Percentiles rank a stretch among this genome's conserved stretches.
phyloP scores from a whole-genome alignment of 306 rosid species.

The Malus sylvestris region DNA sequence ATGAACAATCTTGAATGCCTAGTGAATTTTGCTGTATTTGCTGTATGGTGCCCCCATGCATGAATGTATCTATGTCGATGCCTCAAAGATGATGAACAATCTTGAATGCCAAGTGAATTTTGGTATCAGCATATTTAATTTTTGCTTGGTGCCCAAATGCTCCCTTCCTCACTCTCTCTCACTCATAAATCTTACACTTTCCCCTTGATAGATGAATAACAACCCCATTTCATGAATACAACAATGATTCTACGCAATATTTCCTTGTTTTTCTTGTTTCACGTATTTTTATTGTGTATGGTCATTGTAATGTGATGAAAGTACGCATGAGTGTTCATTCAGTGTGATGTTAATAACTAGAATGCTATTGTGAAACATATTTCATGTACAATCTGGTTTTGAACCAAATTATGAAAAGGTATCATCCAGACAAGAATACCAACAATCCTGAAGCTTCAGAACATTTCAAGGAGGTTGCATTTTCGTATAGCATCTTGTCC shows the following conservation, averaged over 20 bases:
- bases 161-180: neutral
- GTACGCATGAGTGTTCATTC: neutral
- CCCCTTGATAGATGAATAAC: neutral
- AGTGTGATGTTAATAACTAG: neutral
- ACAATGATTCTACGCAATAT: neutral
- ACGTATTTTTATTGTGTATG: neutral
- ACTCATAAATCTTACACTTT: neutral
- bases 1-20: neutral
- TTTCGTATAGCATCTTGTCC: constrained; percentile 85
- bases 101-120: neutral
- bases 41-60: neutral
- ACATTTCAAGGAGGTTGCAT: constrained; percentile 91
- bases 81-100: neutral
- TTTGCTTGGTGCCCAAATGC: neutral
- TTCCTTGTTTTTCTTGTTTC: neutral
- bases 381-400: neutral
- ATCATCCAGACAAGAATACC: constrained; percentile 95
- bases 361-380: neutral
- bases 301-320: neutral
- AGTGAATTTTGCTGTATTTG: neutral
- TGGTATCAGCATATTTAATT: neutral
- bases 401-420: constrained; percentile 38
- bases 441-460: constrained; percentile 94
- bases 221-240: neutral
- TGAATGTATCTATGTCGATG: neutral